Conservation (phyloP, 2,329 filamentous ascomycete species). For the Fusarium vanettenii region DNA sequence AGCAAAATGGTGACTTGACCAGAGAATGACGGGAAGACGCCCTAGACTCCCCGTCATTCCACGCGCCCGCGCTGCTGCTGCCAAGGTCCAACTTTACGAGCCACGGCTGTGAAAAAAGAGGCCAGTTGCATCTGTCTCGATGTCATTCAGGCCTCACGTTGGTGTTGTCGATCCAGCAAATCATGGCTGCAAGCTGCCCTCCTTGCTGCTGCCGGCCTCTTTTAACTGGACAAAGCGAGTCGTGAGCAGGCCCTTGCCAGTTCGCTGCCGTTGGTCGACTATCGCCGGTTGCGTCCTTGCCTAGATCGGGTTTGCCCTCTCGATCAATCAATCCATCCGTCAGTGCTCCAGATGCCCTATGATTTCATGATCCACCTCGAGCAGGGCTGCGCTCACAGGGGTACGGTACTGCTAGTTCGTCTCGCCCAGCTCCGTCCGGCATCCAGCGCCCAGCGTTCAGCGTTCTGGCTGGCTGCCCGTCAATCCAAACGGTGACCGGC, state of each 20-base stretch:
- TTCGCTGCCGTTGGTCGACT: conserved; percentile 14
- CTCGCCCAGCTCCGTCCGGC: conserved; percentile 39
- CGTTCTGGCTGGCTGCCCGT: conserved; percentile 20
- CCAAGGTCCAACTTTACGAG: conserved; percentile 6
- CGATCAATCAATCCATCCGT: conserved; percentile 38
- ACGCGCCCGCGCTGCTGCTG: neutral
- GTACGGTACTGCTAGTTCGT: conserved; percentile 31
- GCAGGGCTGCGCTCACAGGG: conserved; percentile 41
- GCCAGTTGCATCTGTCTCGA: neutral
- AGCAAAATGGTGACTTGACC: neutral
- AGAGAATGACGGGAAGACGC: neutral
- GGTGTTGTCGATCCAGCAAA: conserved; percentile 2
- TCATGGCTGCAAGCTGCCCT: neutral
- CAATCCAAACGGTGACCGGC: conserved; percentile 32
- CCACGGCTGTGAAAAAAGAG: neutral
- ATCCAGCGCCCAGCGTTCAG: conserved; percentile 38
- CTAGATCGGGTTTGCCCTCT: conserved; percentile 38
- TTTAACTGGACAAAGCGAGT: conserved; percentile 7
- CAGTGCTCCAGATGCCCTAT: conserved; percentile 41
- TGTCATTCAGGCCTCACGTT: neutral
- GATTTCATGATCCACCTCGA: conserved; percentile 44
- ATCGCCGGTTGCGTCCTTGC: conserved; percentile 23
- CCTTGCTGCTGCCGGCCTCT: neutral
- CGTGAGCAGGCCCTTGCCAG: conserved; percentile 4
- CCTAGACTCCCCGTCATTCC: conserved; percentile 30